A percentile compares a stretch with the other conserved stretches of the same genome.
Evolutionary conservation across 2,329 filamentous ascomycete species (phyloP).

Genomic region (Fusarium pilosicola): DNA sequence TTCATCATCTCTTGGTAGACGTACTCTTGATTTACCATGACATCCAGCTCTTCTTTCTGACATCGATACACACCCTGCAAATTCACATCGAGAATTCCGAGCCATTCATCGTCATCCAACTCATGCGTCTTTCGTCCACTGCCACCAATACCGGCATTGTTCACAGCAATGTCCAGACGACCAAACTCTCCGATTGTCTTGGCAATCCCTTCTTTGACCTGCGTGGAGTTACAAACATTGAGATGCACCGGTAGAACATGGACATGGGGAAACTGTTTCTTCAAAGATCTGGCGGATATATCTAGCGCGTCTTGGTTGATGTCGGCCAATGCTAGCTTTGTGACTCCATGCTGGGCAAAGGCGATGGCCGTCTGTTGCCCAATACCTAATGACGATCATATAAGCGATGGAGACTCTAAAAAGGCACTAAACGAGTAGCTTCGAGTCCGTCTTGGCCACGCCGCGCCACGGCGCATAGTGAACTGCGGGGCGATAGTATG

Average conservation of each 20-base stretch:
- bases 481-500: slow-evolving; percentile 2
- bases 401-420: background rate
- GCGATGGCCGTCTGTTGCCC: slow-evolving; percentile 58
- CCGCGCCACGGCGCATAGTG: background rate
- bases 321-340: slow-evolving; percentile 58
- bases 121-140: slow-evolving; percentile 56
- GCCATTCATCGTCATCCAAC: slow-evolving; percentile 58
- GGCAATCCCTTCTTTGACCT: slow-evolving; percentile 56
- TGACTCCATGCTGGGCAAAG: slow-evolving; percentile 60
- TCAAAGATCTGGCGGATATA: slow-evolving; percentile 48
- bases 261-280: slow-evolving; percentile 51
- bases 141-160: slow-evolving; percentile 64
- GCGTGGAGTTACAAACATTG: slow-evolving; percentile 57
- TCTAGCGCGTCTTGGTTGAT: slow-evolving; percentile 51
- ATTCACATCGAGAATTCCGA: slow-evolving; percentile 62
- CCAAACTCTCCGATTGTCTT: slow-evolving; percentile 58
- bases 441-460: background rate
- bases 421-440: background rate
- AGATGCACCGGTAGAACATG: slow-evolving; percentile 53
- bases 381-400: slow-evolving; percentile 53
- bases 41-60: slow-evolving; percentile 61
- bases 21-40: slow-evolving; percentile 63
- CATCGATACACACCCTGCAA: slow-evolving; percentile 67
- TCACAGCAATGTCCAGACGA: slow-evolving; percentile 64
- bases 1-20: background rate